phyloP scores from a whole-genome alignment of 1,139 yeast genomes.

The Blastobotrys arbuscula region DNA sequence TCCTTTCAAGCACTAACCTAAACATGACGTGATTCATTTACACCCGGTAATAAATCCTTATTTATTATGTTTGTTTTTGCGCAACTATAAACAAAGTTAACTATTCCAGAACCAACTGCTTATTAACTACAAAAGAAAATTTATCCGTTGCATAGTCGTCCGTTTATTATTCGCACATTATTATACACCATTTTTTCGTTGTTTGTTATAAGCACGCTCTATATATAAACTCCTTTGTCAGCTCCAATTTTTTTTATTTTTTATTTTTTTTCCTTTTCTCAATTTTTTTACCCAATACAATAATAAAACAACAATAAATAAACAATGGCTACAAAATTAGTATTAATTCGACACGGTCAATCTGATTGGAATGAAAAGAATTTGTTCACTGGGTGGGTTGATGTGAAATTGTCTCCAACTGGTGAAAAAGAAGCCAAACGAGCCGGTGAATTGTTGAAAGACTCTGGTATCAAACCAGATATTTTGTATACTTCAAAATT shows the following conservation, averaged over 20 bases:
- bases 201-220: not conserved
- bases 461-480: slow-evolving; percentile 80
- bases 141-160: not conserved
- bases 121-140: not conserved
- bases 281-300: too few relatives aligned
- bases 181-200: not conserved
- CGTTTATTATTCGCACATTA: not conserved
- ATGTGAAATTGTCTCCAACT: slow-evolving; percentile 74
- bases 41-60: too few relatives aligned
- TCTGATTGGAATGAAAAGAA: slow-evolving; percentile 98
- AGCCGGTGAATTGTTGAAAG: slow-evolving; percentile 91
- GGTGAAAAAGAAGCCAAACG: slow-evolving; percentile 89
- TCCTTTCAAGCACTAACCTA: too few relatives aligned
- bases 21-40: not conserved
- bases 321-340: slow-evolving; percentile 26
- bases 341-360: slow-evolving; percentile 81
- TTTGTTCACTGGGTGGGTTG: slow-evolving; percentile 99
- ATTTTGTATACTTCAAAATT: slow-evolving; percentile 86
- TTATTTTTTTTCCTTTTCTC: slow-evolving; percentile 1
- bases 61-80: not conserved
- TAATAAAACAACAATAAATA: not conserved
- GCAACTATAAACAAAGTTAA: not conserved
- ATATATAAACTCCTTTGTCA: not conserved
- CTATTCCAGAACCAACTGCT: not conserved
- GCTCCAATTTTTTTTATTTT: not conserved